Percentiles rank a stretch among this genome's conserved stretches.
Evolutionary conservation across 768 basidiomycete genomes (phyloP).

Genomic region (Mycena galopus): DNA sequence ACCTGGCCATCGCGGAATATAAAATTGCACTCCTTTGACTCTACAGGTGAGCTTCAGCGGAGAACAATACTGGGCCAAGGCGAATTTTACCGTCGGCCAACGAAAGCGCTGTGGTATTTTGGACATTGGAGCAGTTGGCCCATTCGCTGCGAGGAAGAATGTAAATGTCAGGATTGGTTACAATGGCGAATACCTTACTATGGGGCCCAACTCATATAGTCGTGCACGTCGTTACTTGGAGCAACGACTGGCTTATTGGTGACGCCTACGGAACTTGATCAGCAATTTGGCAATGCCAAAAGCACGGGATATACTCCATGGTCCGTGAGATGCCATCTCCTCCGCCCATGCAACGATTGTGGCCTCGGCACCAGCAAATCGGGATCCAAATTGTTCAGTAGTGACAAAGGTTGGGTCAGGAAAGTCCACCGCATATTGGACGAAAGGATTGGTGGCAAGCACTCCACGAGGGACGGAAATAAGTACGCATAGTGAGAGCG

Average conservation of each 20-base stretch:
- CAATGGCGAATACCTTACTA: constrained; percentile 60
- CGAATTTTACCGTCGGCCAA: constrained; percentile 57
- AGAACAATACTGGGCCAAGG: not conserved
- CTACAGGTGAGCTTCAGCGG: not conserved
- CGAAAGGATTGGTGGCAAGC: constrained; percentile 23
- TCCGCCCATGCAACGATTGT: constrained; percentile 64
- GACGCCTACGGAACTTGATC: constrained; percentile 53
- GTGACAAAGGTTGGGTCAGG: constrained; percentile 64
- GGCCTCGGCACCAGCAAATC: constrained; percentile 58
- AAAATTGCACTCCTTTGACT: constrained; percentile 70
- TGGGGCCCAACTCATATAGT: constrained; percentile 80
- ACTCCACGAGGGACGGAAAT: not conserved
- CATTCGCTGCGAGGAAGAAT: constrained; percentile 57
- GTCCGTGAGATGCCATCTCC: constrained; percentile 55
- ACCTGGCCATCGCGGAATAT: constrained; percentile 69
- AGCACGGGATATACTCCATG: constrained; percentile 62
- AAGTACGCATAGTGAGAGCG: not conserved
- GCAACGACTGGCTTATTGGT: constrained; percentile 61
- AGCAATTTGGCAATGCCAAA: not conserved
- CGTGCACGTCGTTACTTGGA: constrained; percentile 68
- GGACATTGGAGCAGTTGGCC: constrained; percentile 71
- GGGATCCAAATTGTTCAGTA: constrained; percentile 52
- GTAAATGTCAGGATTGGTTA: not conserved
- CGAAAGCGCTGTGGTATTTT: constrained; percentile 69
- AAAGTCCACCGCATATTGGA: constrained; percentile 65